Conservation (phyloP, 2,329 filamentous ascomycete genomes). For the Colletotrichum tropicicola region DNA sequence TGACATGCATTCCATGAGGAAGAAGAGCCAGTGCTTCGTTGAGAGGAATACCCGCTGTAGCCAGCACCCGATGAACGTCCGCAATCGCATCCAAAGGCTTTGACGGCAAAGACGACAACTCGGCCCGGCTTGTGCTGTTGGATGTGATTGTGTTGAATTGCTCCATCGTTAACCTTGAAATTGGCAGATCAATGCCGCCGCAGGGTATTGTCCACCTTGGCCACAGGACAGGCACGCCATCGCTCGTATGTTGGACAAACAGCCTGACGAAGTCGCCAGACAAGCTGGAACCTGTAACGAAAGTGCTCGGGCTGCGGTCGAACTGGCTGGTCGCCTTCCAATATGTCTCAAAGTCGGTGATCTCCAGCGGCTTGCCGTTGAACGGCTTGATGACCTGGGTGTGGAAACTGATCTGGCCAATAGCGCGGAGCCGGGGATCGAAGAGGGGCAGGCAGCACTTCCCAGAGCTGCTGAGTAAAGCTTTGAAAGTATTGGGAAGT, state of each 20-base stretch:
- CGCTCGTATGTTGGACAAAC: conserved; percentile 90
- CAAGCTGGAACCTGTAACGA: conserved; percentile 94
- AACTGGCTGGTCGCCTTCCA: conserved; percentile 98
- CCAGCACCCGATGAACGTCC: conserved; percentile 76
- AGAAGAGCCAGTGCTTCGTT: conserved; percentile 79
- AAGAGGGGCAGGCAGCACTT: conserved; percentile 89
- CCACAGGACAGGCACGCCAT: conserved; percentile 87
- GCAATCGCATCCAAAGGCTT: conserved; percentile 66
- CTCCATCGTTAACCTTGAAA: conserved; percentile 79
- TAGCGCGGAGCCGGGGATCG: conserved; percentile 88
- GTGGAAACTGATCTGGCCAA: conserved; percentile 93
- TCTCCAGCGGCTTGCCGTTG: conserved; percentile 89
- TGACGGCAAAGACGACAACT: conserved; percentile 51
- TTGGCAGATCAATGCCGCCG: conserved; percentile 80
- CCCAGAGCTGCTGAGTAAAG: conserved; percentile 77
- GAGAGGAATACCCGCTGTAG: conserved; percentile 80
- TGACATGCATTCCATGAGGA: conserved; percentile 83
- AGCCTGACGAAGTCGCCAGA: conserved; percentile 95
- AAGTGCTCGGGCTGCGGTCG: conserved; percentile 83
- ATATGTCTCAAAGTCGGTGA: conserved; percentile 98
- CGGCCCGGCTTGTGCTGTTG: conserved; percentile 49
- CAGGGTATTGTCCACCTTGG: conserved; percentile 83
- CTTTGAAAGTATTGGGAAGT: conserved; percentile 85
- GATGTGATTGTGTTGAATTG: conserved; percentile 71
- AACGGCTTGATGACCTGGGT: conserved; percentile 98